phyloP scores from a whole-genome alignment of 352 stramenopile genomes.

The Pseudoperonospora humuli region DNA sequence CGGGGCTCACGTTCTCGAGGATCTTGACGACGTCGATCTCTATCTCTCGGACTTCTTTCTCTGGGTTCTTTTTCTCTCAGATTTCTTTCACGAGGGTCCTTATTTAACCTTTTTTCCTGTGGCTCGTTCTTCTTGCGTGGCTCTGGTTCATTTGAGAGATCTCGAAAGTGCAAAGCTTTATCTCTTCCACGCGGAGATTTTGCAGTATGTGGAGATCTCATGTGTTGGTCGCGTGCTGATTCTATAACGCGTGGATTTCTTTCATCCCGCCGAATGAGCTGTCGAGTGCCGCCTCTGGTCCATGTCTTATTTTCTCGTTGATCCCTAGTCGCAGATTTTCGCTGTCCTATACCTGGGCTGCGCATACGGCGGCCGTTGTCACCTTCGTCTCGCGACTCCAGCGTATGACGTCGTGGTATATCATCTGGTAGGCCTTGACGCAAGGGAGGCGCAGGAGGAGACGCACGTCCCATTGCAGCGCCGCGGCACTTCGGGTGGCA shows the following conservation, averaged over 20 bases:
- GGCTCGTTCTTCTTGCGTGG: neutral
- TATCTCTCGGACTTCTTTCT: neutral
- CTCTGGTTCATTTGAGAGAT: slow-evolving; percentile 3
- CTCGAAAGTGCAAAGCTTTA: slow-evolving; percentile 4
- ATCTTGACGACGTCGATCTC: neutral
- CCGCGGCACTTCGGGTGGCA: slow-evolving; percentile 51
- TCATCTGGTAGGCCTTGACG: slow-evolving; percentile 11
- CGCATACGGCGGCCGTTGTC: slow-evolving; percentile 4
- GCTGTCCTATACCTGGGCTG: slow-evolving; percentile 1
- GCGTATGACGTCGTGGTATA: slow-evolving; percentile 14
- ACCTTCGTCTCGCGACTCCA: slow-evolving; percentile 9
- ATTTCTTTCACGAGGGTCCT: slow-evolving; percentile 4
- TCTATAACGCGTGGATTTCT: slow-evolving; percentile 2
- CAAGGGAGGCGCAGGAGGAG: slow-evolving; percentile 1
- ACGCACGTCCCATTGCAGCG: slow-evolving; percentile 5
- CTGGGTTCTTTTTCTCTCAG: neutral
- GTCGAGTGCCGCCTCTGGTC: slow-evolving; percentile 14
- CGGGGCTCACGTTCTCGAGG: neutral
- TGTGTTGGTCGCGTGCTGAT: slow-evolving; percentile 12
- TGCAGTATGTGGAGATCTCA: slow-evolving; percentile 9
- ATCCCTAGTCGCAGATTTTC: slow-evolving; percentile 4
- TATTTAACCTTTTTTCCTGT: slow-evolving; percentile 4
- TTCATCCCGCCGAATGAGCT: slow-evolving; percentile 1
- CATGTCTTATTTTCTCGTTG: slow-evolving; percentile 20
- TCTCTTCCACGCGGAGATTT: slow-evolving; percentile 12